phyloP scores from a whole-genome alignment of 2,329 filamentous ascomycete genomes.

The Claviceps pazoutovae region DNA sequence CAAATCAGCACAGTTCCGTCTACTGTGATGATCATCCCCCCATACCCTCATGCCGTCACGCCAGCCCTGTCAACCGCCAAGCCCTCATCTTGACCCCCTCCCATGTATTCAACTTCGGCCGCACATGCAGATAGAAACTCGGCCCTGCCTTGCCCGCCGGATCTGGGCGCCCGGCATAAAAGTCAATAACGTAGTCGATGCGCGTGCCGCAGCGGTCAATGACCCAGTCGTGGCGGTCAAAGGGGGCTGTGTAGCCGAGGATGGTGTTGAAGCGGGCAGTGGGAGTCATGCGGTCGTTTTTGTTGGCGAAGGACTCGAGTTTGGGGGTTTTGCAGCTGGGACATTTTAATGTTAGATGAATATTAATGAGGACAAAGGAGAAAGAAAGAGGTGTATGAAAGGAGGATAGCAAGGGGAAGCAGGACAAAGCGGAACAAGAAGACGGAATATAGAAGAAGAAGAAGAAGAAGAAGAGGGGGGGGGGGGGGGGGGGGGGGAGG shows the following conservation, averaged over 20 bases:
- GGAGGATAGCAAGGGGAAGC: too few relatives aligned
- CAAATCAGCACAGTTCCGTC: too few relatives aligned
- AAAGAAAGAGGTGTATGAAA: background rate
- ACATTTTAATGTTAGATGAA: background rate
- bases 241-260: constrained; percentile 80
- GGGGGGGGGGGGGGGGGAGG: too few relatives aligned
- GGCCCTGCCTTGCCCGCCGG: constrained; percentile 23
- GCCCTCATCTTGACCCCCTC: constrained; percentile 56
- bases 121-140: constrained; percentile 54
- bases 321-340: constrained; percentile 56
- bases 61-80: constrained; percentile 34
- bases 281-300: constrained; percentile 57
- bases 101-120: constrained; percentile 54
- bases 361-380: too few relatives aligned
- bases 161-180: constrained; percentile 60
- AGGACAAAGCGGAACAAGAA: background rate
- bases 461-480: too few relatives aligned
- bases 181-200: constrained; percentile 95
- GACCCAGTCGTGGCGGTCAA: constrained; percentile 95
- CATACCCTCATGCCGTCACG: constrained; percentile 16
- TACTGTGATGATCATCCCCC: background rate
- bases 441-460: background rate
- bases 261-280: constrained; percentile 70
- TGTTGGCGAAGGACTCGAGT: constrained; percentile 71
- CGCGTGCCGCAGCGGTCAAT: constrained; percentile 77